Percentiles rank a stretch among this genome's conserved stretches.
These are phyloP conservation scores for Cryptococcus depauperatus DNA, from an alignment of 1,284 basidiomycete species.

Conservation along the genomic window DNA sequence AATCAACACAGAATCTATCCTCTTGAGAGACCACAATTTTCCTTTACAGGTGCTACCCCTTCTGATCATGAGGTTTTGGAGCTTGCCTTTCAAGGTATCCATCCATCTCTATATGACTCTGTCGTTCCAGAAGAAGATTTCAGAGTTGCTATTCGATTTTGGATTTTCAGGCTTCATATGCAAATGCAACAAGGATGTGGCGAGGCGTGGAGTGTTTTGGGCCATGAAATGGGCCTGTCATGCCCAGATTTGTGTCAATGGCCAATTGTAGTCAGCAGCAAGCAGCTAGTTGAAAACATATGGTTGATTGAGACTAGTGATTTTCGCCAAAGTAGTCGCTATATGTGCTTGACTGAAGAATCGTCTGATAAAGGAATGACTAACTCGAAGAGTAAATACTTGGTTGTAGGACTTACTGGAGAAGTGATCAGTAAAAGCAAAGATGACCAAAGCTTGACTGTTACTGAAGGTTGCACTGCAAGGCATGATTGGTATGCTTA, in stretches of 20 bases:
- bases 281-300: slow-evolving; percentile 13
- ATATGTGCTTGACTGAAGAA: not conserved
- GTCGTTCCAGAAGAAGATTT: slow-evolving; percentile 9
- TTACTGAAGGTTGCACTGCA: slow-evolving; percentile 14
- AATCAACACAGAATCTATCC: slow-evolving; percentile 4
- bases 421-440: slow-evolving; percentile 15
- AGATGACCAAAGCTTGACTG: not conserved
- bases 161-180: slow-evolving; percentile 24
- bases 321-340: not conserved
- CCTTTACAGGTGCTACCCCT: too few relatives aligned
- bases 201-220: slow-evolving; percentile 21
- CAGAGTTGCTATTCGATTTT: slow-evolving; percentile 26
- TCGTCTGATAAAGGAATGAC: not conserved
- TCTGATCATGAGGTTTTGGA: too few relatives aligned
- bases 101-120: slow-evolving; percentile 10
- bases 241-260: slow-evolving; percentile 23
- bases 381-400: not conserved
- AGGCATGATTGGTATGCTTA: slow-evolving; percentile 26
- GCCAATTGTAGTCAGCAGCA: slow-evolving; percentile 16
- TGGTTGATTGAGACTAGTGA: slow-evolving; percentile 14
- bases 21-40: too few relatives aligned
- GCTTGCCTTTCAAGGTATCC: slow-evolving; percentile 20
- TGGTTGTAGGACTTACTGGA: slow-evolving; percentile 18
- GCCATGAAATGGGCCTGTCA: slow-evolving; percentile 12
- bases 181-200: slow-evolving; percentile 18